Conservation (phyloP, 2,329 filamentous ascomycete genomes). For the Teratosphaeria epicoccoides region DNA sequence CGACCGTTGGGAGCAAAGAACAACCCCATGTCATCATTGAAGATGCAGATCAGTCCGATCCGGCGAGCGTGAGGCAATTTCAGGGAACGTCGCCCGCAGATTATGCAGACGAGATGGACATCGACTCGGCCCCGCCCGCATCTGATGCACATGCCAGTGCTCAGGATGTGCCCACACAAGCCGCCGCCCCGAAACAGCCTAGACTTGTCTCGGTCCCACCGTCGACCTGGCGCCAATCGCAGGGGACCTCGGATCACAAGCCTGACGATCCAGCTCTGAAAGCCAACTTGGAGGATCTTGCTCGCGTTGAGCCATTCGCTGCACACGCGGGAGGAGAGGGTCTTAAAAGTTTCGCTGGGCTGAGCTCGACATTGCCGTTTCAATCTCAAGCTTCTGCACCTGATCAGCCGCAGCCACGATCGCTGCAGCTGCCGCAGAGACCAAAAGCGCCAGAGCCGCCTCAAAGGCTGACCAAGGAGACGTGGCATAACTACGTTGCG, state of each 20-base stretch:
- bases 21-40: slow-evolving; percentile 24
- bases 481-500: slow-evolving; percentile 42
- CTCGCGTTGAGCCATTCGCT: slow-evolving; percentile 33
- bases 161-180: not conserved
- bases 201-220: slow-evolving; percentile 25
- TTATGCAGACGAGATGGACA: slow-evolving; percentile 38
- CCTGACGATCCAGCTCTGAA: slow-evolving; percentile 7
- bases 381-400: slow-evolving; percentile 41
- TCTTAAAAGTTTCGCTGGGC: slow-evolving; percentile 43
- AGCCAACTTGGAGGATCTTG: slow-evolving; percentile 40
- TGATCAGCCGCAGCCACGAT: slow-evolving; percentile 28
- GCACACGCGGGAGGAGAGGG: slow-evolving; percentile 32
- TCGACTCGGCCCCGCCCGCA: slow-evolving; percentile 30
- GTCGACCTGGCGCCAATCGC: slow-evolving; percentile 20
- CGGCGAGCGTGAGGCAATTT: slow-evolving; percentile 1
- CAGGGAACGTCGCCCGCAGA: slow-evolving; percentile 6
- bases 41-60: slow-evolving; percentile 18
- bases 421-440: slow-evolving; percentile 39
- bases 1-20: slow-evolving; percentile 7
- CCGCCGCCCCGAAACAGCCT: slow-evolving; percentile 14
- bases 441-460: slow-evolving; percentile 34
- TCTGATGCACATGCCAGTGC: slow-evolving; percentile 6
- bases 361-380: slow-evolving; percentile 48
- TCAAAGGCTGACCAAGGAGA: slow-evolving; percentile 34
- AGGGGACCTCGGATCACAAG: slow-evolving; percentile 7